phyloP scores from a whole-genome alignment of 2,329 filamentous ascomycete species.

The Fusarium sarcochroum region DNA sequence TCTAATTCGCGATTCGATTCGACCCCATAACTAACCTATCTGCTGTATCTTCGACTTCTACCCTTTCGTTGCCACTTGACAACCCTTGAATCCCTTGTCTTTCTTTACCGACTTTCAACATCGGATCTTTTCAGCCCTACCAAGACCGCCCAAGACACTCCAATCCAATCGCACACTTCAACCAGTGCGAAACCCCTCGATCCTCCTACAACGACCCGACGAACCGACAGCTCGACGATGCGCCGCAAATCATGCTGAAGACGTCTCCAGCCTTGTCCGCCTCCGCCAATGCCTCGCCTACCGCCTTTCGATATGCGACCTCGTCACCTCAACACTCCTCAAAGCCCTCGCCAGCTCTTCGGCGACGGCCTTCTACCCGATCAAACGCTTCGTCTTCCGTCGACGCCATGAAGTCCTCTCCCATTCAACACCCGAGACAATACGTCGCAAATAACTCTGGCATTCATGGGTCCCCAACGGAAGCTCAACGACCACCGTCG shows the following conservation, averaged over 20 bases:
- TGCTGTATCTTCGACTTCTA: slow-evolving; percentile 26
- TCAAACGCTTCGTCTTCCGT: slow-evolving; percentile 38
- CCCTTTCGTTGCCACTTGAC: slow-evolving; percentile 30
- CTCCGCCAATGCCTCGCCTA: slow-evolving; percentile 67
- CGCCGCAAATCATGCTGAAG: slow-evolving; percentile 70
- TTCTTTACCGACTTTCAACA: slow-evolving; percentile 29
- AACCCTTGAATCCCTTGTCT: slow-evolving; percentile 28
- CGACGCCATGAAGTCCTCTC: slow-evolving; percentile 48
- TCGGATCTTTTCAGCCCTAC: slow-evolving; percentile 27
- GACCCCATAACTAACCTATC: slow-evolving; percentile 36
- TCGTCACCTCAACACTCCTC: slow-evolving; percentile 47
- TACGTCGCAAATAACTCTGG: slow-evolving; percentile 45
- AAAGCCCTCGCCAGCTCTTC: slow-evolving; percentile 46
- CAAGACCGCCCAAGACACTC: slow-evolving; percentile 1
- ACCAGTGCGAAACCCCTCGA: slow-evolving; percentile 37
- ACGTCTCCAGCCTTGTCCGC: slow-evolving; percentile 67
- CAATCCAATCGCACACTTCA: slow-evolving; percentile 27
- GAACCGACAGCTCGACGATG: slow-evolving; percentile 57
- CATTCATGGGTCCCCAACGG: slow-evolving; percentile 39
- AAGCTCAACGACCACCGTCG: slow-evolving; percentile 36
- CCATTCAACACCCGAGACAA: slow-evolving; percentile 44
- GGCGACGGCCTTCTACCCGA: slow-evolving; percentile 47
- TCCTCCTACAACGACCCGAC: slow-evolving; percentile 26
- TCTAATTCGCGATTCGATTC: slow-evolving; percentile 47
- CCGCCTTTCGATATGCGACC: slow-evolving; percentile 58